Base-by-base conservation (phyloP, 148 eudicot genomes). In the Camellia lanceoleosa region DNA sequence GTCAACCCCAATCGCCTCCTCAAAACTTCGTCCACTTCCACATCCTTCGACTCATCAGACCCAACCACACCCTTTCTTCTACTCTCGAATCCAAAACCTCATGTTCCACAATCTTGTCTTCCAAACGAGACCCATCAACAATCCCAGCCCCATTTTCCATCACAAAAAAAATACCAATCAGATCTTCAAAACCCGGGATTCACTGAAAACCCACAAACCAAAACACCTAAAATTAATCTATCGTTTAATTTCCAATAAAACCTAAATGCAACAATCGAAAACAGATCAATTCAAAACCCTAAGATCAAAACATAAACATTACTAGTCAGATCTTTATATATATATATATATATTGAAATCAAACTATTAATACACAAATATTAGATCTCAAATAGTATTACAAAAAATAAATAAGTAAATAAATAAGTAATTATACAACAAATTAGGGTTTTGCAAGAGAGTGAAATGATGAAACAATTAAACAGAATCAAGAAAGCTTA, bases 141-240 rank as follows among this genome's bases (percentile, higher is more conserved):
- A 71, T 79, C 67, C 82, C 89, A 64, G 78, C 80, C 80, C 88
- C 92, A 88, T 85, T 92, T 69, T 94, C 95, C 98, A 94, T 94
- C 84, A 83, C 76, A 81, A 87, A 30, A 30, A 30, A 30, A 42
- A 20, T 67, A 46, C 63, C 68, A 58, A 74, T 18, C 10, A 71
- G 41, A 70, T 61, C 66, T 68, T 19, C 74, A 73, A 80, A 84
- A 84, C 65, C 85, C 89, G 84, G 76, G 68, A 79, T 69, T 78
- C 54, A 73, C 71, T 76, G 75, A 44, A 81, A 76, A 69, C 46
- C 54, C 60, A 70, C 44, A n/a, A 51, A 55, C 9, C 54, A 79
- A 68, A 73, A 42, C 38, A 20, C 73, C 51, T 14, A 80, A 44
- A 14, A 71, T 23, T 58, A 5, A 58, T 19, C 74, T 7, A 55